Conservation (phyloP, 805 yeast species). For the Kuraishia piskuri region DNA sequence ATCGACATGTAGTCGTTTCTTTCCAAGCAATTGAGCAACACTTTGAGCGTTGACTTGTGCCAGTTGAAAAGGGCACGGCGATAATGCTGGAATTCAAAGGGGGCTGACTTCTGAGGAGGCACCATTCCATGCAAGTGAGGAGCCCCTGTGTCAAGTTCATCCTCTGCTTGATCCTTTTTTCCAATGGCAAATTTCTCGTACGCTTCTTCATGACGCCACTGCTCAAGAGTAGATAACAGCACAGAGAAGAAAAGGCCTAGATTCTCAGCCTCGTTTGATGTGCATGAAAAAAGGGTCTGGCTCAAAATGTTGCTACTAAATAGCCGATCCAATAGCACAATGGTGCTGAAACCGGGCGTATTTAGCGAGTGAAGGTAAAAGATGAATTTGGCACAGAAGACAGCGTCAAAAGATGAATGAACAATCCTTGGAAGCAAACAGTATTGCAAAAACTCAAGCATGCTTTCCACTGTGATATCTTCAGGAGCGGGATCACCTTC, state of each 20-base stretch:
- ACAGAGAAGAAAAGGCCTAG: slow-evolving; percentile 66
- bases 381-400: slow-evolving; percentile 55
- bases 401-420: slow-evolving; percentile 79
- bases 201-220: slow-evolving; percentile 27
- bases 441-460: slow-evolving; percentile 37
- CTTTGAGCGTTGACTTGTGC: slow-evolving; percentile 41
- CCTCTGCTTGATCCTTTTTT: slow-evolving; percentile 8
- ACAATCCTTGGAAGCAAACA: slow-evolving; percentile 72
- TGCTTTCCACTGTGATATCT: slow-evolving; percentile 1
- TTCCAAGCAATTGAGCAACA: slow-evolving; percentile 31
- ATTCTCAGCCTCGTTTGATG: slow-evolving; percentile 75
- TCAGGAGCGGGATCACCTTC: neutral
- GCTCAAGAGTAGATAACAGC: slow-evolving; percentile 37
- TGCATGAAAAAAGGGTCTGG: slow-evolving; percentile 57
- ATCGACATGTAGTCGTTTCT: slow-evolving; percentile 66
- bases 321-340: slow-evolving; percentile 34
- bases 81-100: slow-evolving; percentile 24
- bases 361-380: slow-evolving; percentile 33
- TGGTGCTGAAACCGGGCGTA: slow-evolving; percentile 26
- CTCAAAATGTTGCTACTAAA: slow-evolving; percentile 40
- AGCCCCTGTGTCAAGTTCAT: slow-evolving; percentile 7
- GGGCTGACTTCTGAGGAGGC: slow-evolving; percentile 11
- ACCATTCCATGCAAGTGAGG: slow-evolving; percentile 8
- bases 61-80: slow-evolving; percentile 39
- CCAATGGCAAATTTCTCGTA: slow-evolving; percentile 21